phyloP scores from a whole-genome alignment of 805 yeast species.

The Cyberlindnera nakhonratchasimensis region DNA sequence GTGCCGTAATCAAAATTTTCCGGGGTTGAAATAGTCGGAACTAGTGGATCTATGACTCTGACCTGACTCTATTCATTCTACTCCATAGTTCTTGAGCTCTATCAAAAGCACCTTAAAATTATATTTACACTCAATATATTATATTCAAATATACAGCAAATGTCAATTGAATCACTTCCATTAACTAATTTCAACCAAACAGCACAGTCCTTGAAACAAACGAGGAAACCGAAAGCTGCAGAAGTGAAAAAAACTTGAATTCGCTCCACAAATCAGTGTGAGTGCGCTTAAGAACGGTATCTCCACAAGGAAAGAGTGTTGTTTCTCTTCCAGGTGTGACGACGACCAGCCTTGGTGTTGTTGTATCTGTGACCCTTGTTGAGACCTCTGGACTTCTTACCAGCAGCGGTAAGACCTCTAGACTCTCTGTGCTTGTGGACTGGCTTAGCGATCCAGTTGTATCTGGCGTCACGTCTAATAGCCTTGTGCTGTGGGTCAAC shows the following conservation, averaged over 20 bases:
- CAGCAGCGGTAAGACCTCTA: slow-evolving; percentile 97
- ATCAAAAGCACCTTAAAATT: not conserved
- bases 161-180: not conserved
- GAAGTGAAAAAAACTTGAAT: not conserved
- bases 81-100: too few species aligned
- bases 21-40: slow-evolving; percentile 5
- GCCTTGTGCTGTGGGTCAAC: slow-evolving; percentile 98
- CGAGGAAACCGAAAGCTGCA: not conserved
- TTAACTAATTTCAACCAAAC: slow-evolving; percentile 5
- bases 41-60: not conserved
- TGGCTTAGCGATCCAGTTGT: slow-evolving; percentile 99
- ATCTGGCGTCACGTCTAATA: slow-evolving; percentile 96
- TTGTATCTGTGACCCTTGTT: slow-evolving; percentile 99
- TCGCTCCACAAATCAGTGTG: slow-evolving; percentile 3
- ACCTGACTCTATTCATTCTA: not conserved
- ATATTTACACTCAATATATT: slow-evolving; percentile 1
- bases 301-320: slow-evolving; percentile 99
- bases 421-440: slow-evolving; percentile 99
- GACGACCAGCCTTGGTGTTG: slow-evolving; percentile 98
- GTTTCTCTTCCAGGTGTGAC: slow-evolving; percentile 99
- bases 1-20: too few species aligned
- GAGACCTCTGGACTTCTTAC: slow-evolving; percentile 99
- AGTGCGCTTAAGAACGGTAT: slow-evolving; percentile 58
- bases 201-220: not conserved
- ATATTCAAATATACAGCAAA: not conserved